phyloP scores from a whole-genome alignment of 2,329 filamentous ascomycete genomes.

The Cercospora beticola region DNA sequence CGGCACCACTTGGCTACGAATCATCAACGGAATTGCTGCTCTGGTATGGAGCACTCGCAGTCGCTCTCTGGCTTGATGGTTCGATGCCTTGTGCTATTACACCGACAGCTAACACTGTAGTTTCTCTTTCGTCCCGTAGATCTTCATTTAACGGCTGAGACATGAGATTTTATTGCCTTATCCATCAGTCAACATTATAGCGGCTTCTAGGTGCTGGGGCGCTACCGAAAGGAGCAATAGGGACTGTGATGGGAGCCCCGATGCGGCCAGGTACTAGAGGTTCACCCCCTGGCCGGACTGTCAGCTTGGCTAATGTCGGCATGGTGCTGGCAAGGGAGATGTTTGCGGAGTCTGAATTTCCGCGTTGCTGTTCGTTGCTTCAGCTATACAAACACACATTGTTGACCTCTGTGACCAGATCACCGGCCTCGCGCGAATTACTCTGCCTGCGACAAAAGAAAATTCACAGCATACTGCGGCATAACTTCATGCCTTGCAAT shows the following conservation, averaged over 20 bases:
- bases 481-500: neutral
- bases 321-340: neutral
- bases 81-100: neutral
- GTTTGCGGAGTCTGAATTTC: neutral
- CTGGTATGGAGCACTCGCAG: neutral
- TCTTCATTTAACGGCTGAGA: neutral
- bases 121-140: neutral
- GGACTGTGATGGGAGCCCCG: neutral
- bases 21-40: neutral
- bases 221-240: neutral
- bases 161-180: neutral
- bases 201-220: neutral
- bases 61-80: neutral
- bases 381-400: neutral
- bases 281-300: neutral
- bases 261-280: neutral
- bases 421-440: neutral
- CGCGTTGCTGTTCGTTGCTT: neutral
- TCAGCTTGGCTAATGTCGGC: neutral
- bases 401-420: neutral
- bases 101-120: neutral
- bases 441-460: neutral
- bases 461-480: neutral
- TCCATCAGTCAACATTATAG: neutral
- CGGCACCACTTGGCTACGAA: neutral